Evolutionary conservation across 2,329 filamentous ascomycete species (phyloP).

Genomic region (Fusarium temperatum): DNA sequence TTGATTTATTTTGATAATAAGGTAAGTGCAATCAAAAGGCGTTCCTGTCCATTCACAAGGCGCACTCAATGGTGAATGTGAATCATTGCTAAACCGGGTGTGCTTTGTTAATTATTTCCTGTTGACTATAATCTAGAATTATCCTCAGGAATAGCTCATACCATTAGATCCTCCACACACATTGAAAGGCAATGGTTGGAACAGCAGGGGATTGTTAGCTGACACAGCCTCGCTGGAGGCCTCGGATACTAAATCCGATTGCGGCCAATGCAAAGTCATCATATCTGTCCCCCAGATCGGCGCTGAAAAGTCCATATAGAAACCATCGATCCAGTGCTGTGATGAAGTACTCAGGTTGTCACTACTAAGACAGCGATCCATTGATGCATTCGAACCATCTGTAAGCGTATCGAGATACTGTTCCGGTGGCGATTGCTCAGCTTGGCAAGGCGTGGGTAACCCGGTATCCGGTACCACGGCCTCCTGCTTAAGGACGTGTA

Average conservation of each 20-base stretch:
- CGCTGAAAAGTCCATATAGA: not conserved
- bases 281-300: not conserved
- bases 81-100: not conserved
- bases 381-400: fast-evolving
- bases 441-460: not conserved
- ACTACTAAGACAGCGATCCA: fast-evolving
- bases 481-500: fast-evolving
- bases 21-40: too few species aligned
- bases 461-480: fast-evolving
- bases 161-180: not conserved
- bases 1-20: too few species aligned
- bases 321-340: not conserved
- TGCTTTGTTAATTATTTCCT: not conserved
- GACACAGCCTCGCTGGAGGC: too few species aligned
- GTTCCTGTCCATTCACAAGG: fast-evolving
- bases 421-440: not conserved
- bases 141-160: fast-evolving
- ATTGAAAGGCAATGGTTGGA: not conserved
- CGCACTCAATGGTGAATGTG: fast-evolving
- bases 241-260: fast-evolving
- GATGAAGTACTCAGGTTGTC: fast-evolving
- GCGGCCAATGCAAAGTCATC: not conserved
- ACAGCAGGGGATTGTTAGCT: not conserved
- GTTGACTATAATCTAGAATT: fast-evolving
- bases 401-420: fast-evolving